These are phyloP conservation scores for Melaleuca quinquenervia DNA, from an alignment of 345 rosid genomes.

Conservation along the genomic window DNA sequence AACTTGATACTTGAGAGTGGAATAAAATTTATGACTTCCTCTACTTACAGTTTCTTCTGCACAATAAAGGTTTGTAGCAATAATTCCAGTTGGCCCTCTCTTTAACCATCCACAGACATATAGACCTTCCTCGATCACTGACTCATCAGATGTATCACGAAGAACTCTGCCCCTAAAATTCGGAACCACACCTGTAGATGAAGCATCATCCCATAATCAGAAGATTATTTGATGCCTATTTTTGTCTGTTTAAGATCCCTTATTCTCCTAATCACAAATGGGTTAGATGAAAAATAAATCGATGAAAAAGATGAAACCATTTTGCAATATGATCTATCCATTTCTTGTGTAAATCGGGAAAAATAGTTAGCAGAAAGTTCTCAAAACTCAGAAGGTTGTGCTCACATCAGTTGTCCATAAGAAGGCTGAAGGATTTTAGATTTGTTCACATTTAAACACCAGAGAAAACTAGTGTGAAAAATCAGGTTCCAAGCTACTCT, in stretches of 20 bases:
- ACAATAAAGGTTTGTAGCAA: constrained; percentile 82
- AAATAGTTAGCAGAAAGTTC: neutral
- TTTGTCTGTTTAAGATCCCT: neutral
- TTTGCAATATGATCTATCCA: neutral
- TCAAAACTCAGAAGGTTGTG: neutral
- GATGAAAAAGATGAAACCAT: neutral
- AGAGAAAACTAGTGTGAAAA: neutral
- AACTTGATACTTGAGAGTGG: neutral
- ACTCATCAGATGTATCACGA: constrained; percentile 23
- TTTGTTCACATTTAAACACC: neutral
- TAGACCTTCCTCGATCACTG: constrained; percentile 45
- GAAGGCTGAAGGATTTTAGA: neutral
- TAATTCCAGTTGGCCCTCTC: constrained; percentile 90
- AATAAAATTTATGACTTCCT: neutral
- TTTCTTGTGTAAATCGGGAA: neutral
- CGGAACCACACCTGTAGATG: constrained; percentile 60
- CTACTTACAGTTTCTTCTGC: constrained; percentile 83
- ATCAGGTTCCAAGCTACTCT: neutral
- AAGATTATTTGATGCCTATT: neutral
- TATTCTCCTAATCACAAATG: neutral
- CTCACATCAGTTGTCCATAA: neutral
- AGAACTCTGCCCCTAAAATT: constrained; percentile 63
- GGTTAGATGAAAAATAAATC: neutral
- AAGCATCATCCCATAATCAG: neutral
- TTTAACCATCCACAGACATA: constrained; percentile 96